Evolutionary conservation across 768 basidiomycete genomes (phyloP).

Genomic region (Gloeopeniophorella convolvens): DNA sequence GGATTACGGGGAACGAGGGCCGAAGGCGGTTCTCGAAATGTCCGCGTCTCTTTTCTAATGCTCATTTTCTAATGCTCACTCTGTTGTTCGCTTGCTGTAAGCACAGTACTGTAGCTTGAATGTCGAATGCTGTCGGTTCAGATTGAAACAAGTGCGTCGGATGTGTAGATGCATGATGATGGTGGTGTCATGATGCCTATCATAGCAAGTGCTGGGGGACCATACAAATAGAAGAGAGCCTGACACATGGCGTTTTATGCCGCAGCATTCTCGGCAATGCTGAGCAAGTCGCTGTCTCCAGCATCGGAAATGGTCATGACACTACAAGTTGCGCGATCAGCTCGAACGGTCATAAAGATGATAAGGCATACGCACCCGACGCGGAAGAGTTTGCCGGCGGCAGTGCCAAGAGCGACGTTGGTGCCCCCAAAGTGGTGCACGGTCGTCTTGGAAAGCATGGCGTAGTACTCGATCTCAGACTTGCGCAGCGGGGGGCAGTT

Average conservation of each 20-base stretch:
- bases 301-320: conserved; percentile 96
- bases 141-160: background rate
- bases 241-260: conserved; percentile 37
- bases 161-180: background rate
- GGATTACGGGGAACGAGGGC: conserved; percentile 69
- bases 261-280: conserved; percentile 68
- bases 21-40: conserved; percentile 70
- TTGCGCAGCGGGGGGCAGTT: conserved; percentile 99
- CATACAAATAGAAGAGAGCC: conserved; percentile 11
- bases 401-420: conserved; percentile 97
- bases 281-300: conserved; percentile 94
- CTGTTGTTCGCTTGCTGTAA: too few relatives aligned
- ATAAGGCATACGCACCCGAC: conserved; percentile 61
- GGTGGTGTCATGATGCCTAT: conserved; percentile 15
- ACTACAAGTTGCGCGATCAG: conserved; percentile 36
- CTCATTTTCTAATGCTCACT: background rate
- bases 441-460: conserved; percentile 98
- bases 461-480: conserved; percentile 99
- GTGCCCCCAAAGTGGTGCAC: conserved; percentile 98
- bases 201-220: conserved; percentile 17
- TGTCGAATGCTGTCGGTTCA: too few relatives aligned
- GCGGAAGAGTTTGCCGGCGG: conserved; percentile 98
- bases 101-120: too few relatives aligned
- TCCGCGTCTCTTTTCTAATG: conserved; percentile 60
- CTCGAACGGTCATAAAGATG: background rate